phyloP scores from a whole-genome alignment of 257 asterid genomes.

The Ilex asprella region DNA sequence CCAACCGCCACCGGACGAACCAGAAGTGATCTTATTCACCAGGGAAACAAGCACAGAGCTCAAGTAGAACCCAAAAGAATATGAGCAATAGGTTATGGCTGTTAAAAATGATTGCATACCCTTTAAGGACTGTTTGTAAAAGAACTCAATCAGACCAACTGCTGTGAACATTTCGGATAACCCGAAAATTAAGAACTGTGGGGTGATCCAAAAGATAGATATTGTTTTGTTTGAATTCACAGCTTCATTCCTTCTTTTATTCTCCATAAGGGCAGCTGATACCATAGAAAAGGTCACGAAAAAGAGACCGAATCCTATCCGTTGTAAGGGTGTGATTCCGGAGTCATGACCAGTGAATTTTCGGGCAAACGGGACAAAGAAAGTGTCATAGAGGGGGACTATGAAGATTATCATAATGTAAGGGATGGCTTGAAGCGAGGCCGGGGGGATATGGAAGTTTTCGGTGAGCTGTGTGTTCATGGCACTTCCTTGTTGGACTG shows the following conservation, averaged over 20 bases:
- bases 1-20: conserved; percentile 48
- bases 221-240: conserved; percentile 11
- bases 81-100: conserved; percentile 81
- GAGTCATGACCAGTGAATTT: conserved; percentile 54
- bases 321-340: conserved; percentile 61
- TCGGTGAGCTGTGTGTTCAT: conserved; percentile 65
- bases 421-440: conserved; percentile 94
- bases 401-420: conserved; percentile 66
- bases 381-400: conserved; percentile 73
- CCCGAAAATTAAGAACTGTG: conserved; percentile 80
- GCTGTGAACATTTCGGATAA: conserved; percentile 89
- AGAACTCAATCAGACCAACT: conserved; percentile 86
- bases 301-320: conserved; percentile 76
- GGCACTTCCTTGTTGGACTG: conserved; percentile 85
- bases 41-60: conserved; percentile 79
- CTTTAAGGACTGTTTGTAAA: conserved; percentile 58
- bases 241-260: conserved; percentile 40
- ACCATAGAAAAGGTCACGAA: conserved; percentile 78
- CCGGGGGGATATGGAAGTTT: conserved; percentile 80
- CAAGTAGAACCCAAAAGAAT: conserved; percentile 71
- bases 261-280: conserved; percentile 71
- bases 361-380: conserved; percentile 75
- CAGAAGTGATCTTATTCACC: conserved; percentile 52
- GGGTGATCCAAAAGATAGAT: conserved; percentile 80
- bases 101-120: conserved; percentile 77